These are phyloP conservation scores for Daphne laureola DNA, from an alignment of 441 rosid genomes.

Conservation along the genomic window DNA sequence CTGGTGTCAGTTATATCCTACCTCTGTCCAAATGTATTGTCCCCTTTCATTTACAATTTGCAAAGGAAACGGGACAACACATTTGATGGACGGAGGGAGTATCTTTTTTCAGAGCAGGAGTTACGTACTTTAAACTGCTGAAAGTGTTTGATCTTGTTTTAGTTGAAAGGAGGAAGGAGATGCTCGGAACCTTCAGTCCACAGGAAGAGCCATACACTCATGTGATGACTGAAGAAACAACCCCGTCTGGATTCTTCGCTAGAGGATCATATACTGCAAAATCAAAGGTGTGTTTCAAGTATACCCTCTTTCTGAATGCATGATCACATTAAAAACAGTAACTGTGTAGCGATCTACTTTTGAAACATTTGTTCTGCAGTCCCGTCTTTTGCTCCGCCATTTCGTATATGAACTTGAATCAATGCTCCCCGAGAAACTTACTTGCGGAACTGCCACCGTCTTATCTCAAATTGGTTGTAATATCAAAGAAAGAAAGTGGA, in stretches of 20 bases:
- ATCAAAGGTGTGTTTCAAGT: constrained; percentile 40
- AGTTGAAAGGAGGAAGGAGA: constrained; percentile 70
- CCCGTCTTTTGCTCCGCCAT: neutral
- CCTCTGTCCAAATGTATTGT: too few species aligned
- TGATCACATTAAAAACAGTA: too few species aligned
- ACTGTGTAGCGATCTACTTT: neutral
- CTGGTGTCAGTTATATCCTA: constrained; percentile 10
- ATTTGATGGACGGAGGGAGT: too few species aligned
- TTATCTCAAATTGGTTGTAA: too few species aligned
- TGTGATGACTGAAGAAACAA: constrained; percentile 54
- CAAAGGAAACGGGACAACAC: too few species aligned
- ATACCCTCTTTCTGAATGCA: too few species aligned
- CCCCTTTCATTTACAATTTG: too few species aligned
- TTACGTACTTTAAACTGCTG: constrained; percentile 1
- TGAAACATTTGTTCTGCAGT: neutral
- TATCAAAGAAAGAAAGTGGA: too few species aligned
- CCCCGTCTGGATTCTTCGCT: constrained; percentile 73
- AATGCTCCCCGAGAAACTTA: too few species aligned
- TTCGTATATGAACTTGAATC: too few species aligned
- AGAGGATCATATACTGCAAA: constrained; percentile 74
- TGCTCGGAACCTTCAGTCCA: constrained; percentile 88
- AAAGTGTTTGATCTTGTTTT: constrained; percentile 6
- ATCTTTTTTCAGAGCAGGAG: neutral
- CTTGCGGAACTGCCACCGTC: too few species aligned
- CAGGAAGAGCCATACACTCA: constrained; percentile 61